Conservation (phyloP, 148 eudicot species). For the Rhododendron ovatum region DNA sequence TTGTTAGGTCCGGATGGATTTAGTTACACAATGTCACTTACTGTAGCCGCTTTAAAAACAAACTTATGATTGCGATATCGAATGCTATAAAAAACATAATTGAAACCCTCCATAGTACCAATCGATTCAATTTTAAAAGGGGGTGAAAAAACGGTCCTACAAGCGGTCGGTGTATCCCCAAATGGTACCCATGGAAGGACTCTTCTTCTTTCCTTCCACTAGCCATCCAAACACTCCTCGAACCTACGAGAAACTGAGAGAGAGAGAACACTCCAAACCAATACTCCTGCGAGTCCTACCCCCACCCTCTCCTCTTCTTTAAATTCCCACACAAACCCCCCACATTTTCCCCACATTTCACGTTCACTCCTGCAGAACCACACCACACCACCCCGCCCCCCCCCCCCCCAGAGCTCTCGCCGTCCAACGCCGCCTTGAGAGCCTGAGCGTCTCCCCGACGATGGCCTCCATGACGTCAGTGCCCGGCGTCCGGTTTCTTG, state of each 20-base stretch:
- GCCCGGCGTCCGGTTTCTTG: slow-evolving; percentile 12
- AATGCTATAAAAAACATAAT: too few species aligned
- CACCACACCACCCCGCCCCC: too few species aligned
- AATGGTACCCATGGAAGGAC: too few species aligned
- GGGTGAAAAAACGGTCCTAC: too few species aligned
- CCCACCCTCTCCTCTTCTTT: neutral
- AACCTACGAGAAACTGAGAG: neutral
- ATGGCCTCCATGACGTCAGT: slow-evolving; percentile 37
- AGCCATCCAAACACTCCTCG: neutral
- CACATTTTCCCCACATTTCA: neutral
- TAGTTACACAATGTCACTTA: fast-evolving
- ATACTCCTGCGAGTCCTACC: neutral
- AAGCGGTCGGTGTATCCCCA: too few species aligned
- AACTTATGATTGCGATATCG: fast-evolving
- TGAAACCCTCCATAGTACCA: fast-evolving
- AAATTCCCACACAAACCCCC: neutral
- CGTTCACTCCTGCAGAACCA: neutral
- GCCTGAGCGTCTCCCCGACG: neutral
- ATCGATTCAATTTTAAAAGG: too few species aligned
- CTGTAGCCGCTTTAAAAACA: too few species aligned
- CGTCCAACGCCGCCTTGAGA: neutral
- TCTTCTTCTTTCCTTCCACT: neutral
- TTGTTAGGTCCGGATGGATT: too few species aligned
- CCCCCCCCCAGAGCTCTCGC: neutral
- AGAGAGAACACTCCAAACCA: neutral